These are phyloP conservation scores for Ottelia alismoides DNA, from an alignment of 106 monocot species.

Conservation along the genomic window DNA sequence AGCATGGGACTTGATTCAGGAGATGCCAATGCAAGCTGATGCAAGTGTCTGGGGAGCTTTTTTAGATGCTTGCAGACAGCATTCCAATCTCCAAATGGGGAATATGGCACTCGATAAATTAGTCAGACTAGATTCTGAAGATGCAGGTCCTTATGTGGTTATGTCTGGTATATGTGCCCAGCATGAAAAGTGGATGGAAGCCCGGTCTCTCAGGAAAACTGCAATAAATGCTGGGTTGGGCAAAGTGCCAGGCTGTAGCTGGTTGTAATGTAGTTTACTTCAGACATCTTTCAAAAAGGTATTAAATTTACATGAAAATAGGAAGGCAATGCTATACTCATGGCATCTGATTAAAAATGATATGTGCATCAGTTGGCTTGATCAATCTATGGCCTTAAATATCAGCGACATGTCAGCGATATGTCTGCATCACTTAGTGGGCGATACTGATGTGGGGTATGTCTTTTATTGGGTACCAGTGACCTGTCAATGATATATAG, in stretches of 20 bases:
- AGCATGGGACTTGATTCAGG: too few species aligned
- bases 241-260: constrained; percentile 65
- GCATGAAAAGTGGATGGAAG: constrained; percentile 49
- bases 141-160: constrained; percentile 39
- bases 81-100: constrained; percentile 34
- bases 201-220: constrained; percentile 28
- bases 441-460: too few species aligned
- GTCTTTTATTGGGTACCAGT: too few species aligned
- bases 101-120: constrained; percentile 36
- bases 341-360: constrained; percentile 55
- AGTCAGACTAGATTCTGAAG: constrained; percentile 30
- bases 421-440: too few species aligned
- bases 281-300: constrained; percentile 16
- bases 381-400: too few species aligned
- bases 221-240: constrained; percentile 17
- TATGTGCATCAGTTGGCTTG: too few species aligned
- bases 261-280: constrained; percentile 34
- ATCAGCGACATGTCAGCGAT: too few species aligned
- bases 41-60: constrained; percentile 10
- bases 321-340: constrained; percentile 56
- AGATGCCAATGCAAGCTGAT: too few species aligned
- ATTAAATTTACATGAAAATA: constrained; percentile 55
- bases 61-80: constrained; percentile 24
- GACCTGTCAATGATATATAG: too few species aligned
- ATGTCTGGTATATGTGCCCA: constrained; percentile 57